Evolutionary conservation across 2,329 filamentous ascomycete species (phyloP).

Genomic region (Fusarium euwallaceae): DNA sequence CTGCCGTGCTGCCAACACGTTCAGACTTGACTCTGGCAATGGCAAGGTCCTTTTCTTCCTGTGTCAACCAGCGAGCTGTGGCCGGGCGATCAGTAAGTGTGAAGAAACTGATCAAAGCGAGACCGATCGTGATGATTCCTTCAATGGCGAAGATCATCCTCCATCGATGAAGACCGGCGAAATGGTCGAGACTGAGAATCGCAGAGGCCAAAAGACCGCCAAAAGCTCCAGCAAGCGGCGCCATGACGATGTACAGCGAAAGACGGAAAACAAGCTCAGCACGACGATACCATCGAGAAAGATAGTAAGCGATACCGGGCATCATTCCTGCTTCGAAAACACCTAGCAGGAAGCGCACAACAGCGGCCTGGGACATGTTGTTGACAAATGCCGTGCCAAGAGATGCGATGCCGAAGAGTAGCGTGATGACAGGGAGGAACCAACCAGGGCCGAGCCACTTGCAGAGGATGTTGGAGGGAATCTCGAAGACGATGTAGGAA

Average conservation of each 20-base stretch:
- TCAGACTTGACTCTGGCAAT: constrained; percentile 71
- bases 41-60: constrained; percentile 73
- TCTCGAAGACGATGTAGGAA: constrained; percentile 75
- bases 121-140: constrained; percentile 68
- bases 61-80: constrained; percentile 73
- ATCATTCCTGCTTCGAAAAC: constrained; percentile 76
- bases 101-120: constrained; percentile 70
- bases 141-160: constrained; percentile 81
- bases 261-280: constrained; percentile 73
- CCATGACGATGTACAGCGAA: constrained; percentile 75
- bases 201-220: constrained; percentile 73
- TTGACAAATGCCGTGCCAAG: constrained; percentile 73
- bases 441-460: constrained; percentile 75
- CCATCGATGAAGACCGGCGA: constrained; percentile 71
- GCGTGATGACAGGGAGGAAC: constrained; percentile 70
- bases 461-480: constrained; percentile 72
- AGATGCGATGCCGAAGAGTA: constrained; percentile 70
- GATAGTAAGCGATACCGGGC: constrained; percentile 75
- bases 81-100: constrained; percentile 76
- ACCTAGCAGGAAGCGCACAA: constrained; percentile 71
- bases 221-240: constrained; percentile 75
- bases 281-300: constrained; percentile 73
- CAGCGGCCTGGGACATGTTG: constrained; percentile 60
- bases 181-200: constrained; percentile 69
- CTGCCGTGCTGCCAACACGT: constrained; percentile 63